These are phyloP conservation scores for Ceratocystis ficicola DNA, from an alignment of 2,329 filamentous ascomycete species.

Conservation along the genomic window DNA sequence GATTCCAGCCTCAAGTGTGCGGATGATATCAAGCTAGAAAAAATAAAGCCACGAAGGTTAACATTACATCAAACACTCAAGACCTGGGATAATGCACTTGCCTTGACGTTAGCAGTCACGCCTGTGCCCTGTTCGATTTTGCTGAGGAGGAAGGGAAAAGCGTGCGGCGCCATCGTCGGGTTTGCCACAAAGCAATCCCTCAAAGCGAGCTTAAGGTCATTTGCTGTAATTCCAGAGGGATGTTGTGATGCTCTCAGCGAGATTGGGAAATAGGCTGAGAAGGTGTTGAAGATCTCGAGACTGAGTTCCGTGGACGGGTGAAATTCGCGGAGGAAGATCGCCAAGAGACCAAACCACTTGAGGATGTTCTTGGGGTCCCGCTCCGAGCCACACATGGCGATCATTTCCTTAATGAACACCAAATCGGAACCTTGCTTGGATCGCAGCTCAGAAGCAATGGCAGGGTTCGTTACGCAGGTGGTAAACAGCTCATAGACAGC, in stretches of 20 bases:
- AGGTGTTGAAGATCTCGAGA: conserved; percentile 41
- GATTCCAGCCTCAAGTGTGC: conserved; percentile 43
- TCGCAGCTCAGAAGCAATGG: conserved; percentile 34
- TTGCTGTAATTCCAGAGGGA: conserved; percentile 40
- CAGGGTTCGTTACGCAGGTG: conserved; percentile 34
- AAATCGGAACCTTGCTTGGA: conserved; percentile 32
- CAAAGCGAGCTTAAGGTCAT: conserved; percentile 43
- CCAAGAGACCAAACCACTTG: conserved; percentile 44
- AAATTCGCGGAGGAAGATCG: conserved; percentile 36
- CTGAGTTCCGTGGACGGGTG: conserved; percentile 36
- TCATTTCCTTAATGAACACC: conserved; percentile 38
- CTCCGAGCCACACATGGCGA: conserved; percentile 43
- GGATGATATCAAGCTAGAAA: conserved; percentile 41
- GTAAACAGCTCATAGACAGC: conserved; percentile 41
- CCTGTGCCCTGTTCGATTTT: conserved; percentile 49
- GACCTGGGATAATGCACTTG: conserved; percentile 24
- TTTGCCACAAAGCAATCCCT: conserved; percentile 44
- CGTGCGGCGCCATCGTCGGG: conserved; percentile 34
- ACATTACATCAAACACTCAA: not conserved
- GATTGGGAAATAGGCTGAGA: conserved; percentile 51
- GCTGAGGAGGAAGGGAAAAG: conserved; percentile 43
- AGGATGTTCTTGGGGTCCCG: conserved; percentile 46
- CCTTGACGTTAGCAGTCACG: conserved; percentile 47
- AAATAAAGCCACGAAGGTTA: conserved; percentile 21
- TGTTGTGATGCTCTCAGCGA: conserved; percentile 42